Evolutionary conservation across 2,329 filamentous ascomycete genomes (phyloP), one percentile per base, ranked within the genome.

Genomic region (Ceratocystis variospora): DNA sequence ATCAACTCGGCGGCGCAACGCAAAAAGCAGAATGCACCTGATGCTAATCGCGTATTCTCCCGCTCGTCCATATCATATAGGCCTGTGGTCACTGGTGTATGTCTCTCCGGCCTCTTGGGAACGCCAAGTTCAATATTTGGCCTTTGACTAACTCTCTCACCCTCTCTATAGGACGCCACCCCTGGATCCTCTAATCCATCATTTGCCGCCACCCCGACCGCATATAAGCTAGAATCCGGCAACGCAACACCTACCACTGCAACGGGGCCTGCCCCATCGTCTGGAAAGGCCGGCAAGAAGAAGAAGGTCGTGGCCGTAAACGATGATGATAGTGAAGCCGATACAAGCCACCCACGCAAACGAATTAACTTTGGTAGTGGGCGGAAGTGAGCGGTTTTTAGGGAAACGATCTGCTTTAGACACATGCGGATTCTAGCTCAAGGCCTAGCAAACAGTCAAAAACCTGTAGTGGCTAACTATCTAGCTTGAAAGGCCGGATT

Each of bases 31-130:
- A 82, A 83, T 4, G 78, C 87, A 62, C 80, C 80, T 68, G 89
- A 92, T 64, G 81, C 83, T 71, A 88, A 90, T 73, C 81, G 88
- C 69, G 87, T 93, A 65, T 93, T 93, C 75, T 84, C 85, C 67
- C 77, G 80, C 70, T 83, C 83, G 19, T 83, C 84, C n/a, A 78
- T 86, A 48, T 86, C 83, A 1, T 85, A 85, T 70, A 81, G 83
- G 68, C 75, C 78, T 12, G 76, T 73, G n/a, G 53, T 75, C 72
- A 59, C 71, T 72, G 67, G 25, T 2, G 76, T 76, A 73, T 67
- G 72, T 74, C 68, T 65, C 44, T 62, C 65, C 31, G 25, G 17
- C 31, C 6, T 50, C 7, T 3, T 5, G 12, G 31, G 0, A 5
- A n/a, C 4, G 28, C 55, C 28, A 12, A 31, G 3, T 19, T 2